Percentiles rank a stretch among this genome's conserved stretches.
Conservation (phyloP, 2,329 filamentous ascomycete species). For the Cytospora paraplurivora region DNA sequence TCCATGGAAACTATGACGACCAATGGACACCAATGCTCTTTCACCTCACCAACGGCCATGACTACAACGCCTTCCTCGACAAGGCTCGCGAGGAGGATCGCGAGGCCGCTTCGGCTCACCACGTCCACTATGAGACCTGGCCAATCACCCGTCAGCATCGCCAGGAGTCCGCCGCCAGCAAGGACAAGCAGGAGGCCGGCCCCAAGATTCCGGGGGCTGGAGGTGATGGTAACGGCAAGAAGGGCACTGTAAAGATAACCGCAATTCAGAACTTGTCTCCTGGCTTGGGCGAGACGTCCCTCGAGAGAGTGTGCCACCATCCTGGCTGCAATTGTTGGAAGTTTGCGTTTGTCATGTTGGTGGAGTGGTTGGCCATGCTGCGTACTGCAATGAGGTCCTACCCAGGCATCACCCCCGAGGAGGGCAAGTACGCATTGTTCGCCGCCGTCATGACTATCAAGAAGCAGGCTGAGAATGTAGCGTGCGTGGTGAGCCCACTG, state of each 20-base stretch:
- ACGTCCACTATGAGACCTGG: neutral
- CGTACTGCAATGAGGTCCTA: neutral
- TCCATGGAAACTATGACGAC: conserved; percentile 13
- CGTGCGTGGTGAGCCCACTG: neutral
- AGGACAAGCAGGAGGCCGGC: no score
- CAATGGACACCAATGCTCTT: conserved; percentile 8
- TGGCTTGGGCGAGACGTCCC: no score
- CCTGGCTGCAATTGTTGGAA: neutral
- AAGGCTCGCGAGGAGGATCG: conserved; percentile 6
- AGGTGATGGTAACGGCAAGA: no score
- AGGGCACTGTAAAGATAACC: no score
- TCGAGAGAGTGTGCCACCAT: no score
- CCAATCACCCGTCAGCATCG: neutral
- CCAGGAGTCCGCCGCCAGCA: neutral
- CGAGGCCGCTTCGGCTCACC: neutral
- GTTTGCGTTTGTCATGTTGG: neutral
- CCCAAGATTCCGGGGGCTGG: no score
- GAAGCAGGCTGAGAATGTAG: neutral
- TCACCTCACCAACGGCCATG: neutral
- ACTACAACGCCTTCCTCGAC: neutral
- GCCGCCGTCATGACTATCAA: neutral
- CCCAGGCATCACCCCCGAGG: neutral
- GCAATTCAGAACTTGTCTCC: no score
- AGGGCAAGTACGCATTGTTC: neutral
- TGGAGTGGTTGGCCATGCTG: neutral